phyloP scores from a whole-genome alignment of 1,284 basidiomycete species.

The Stereum hirsutum region DNA sequence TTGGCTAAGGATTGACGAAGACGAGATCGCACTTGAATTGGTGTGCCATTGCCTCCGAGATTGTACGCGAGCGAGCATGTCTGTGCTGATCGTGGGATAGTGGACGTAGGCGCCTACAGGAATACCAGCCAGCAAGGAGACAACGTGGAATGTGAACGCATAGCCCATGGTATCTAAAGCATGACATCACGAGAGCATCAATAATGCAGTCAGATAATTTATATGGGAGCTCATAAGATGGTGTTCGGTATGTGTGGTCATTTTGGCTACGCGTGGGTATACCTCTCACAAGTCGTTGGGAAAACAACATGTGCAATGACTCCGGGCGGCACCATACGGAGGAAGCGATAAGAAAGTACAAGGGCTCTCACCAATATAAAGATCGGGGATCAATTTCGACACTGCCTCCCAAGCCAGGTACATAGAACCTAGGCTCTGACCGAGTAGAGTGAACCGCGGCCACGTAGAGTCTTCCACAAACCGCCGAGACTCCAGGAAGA shows the following conservation, averaged over 20 bases:
- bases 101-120: conserved; percentile 91
- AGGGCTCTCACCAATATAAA: conserved; percentile 74
- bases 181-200: too few relatives aligned
- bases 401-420: conserved; percentile 79
- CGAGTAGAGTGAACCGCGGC: conserved; percentile 84
- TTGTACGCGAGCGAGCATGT: conserved; percentile 84
- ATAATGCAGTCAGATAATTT: neutral
- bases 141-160: conserved; percentile 84
- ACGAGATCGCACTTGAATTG: conserved; percentile 54
- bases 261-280: too few relatives aligned
- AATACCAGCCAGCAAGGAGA: conserved; percentile 52
- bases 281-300: too few relatives aligned
- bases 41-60: conserved; percentile 56
- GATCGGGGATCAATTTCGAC: conserved; percentile 68
- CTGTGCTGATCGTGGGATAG: conserved; percentile 92
- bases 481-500: conserved; percentile 65
- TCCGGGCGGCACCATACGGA: too few relatives aligned
- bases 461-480: conserved; percentile 81
- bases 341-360: neutral
- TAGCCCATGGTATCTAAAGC: conserved; percentile 95
- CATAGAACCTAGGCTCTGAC: conserved; percentile 86
- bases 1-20: conserved; percentile 46
- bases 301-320: too few relatives aligned
- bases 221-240: too few relatives aligned
- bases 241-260: too few relatives aligned